phyloP scores from a whole-genome alignment of 1,139 yeast genomes.

The Sugiyamaella grinbergsii region DNA sequence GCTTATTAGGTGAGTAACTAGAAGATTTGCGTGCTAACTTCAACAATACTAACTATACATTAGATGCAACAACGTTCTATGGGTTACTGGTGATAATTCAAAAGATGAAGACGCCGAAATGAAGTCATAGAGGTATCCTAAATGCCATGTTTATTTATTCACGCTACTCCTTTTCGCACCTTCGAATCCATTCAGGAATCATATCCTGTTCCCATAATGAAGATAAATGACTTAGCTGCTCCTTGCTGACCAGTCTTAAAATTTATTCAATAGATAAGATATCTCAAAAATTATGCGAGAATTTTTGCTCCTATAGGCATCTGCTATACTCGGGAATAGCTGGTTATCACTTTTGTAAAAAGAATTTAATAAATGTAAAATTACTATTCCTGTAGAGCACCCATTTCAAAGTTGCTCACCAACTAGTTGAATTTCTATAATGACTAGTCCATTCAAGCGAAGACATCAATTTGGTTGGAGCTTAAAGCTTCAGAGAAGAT shows the following conservation, averaged over 20 bases:
- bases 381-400: neutral
- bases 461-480: constrained; percentile 2
- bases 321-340: neutral
- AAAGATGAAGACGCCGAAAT: constrained; percentile 25
- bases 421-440: neutral
- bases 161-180: no score
- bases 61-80: constrained; percentile 49
- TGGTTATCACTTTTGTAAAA: neutral
- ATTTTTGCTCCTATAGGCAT: neutral
- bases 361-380: neutral
- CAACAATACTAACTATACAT: constrained; percentile 4
- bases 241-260: neutral
- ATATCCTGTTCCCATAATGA: neutral
- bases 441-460: constrained; percentile 2
- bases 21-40: no score
- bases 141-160: no score
- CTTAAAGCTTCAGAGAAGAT: neutral
- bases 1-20: constrained; percentile 60
- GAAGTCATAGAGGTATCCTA: no score
- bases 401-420: neutral
- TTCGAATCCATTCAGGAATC: no score
- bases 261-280: constrained; percentile 5
- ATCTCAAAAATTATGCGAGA: constrained; percentile 4
- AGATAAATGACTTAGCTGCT: neutral
- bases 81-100: constrained; percentile 42